Base-by-base conservation (phyloP, 768 basidiomycete species). In the Termitomyces sp. region DNA sequence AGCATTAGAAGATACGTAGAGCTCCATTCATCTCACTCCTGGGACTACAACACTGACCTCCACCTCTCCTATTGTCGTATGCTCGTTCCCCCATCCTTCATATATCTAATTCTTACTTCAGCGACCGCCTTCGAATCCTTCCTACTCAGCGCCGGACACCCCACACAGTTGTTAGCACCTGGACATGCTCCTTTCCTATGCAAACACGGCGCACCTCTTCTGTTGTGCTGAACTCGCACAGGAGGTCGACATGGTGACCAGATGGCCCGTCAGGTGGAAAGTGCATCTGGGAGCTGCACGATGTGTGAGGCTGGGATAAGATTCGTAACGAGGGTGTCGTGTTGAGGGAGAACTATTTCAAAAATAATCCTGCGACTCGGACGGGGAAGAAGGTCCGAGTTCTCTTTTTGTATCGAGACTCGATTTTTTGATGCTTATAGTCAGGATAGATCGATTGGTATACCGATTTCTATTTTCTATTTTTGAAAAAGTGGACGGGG, bases 11-110 rank as follows among this genome's bases (percentile, higher is more conserved):
- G 96, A 41, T 98, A 96, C 70, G 86, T 96, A 58, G 82, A 88
- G 53, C 75, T 97, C 5, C 79, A 82, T 25, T 92, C 92, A 1
- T 76, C 97, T 44, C 87, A 97, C 63, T 75, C 78, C 10, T 98
- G 92, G 73, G 88, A 98, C 71, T 97, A 97, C 69, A 97, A 94
- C 59, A 95, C 94, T 1, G 95, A 98, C 66, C 82, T 99, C 14
- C 95, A 97, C 64, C n/a, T n/a, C n/a, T n/a, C n/a, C n/a, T n/a
- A n/a, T n/a, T n/a, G n/a, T n/a, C n/a, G n/a, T n/a, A n/a, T 77
- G 88, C 34, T 29, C 52, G 42, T 25, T 4, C 14, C 35, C 19
- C 43, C 29, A 5, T 29, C 37, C 17, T 56, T 56, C 27, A 52
- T 37, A 48, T 56, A 57, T 16, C 4, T 37, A 43, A 37, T 25